Evolutionary conservation across 192 early-diverging fungal genomes (phyloP).

Genomic region (Entomortierella beljakovae): DNA sequence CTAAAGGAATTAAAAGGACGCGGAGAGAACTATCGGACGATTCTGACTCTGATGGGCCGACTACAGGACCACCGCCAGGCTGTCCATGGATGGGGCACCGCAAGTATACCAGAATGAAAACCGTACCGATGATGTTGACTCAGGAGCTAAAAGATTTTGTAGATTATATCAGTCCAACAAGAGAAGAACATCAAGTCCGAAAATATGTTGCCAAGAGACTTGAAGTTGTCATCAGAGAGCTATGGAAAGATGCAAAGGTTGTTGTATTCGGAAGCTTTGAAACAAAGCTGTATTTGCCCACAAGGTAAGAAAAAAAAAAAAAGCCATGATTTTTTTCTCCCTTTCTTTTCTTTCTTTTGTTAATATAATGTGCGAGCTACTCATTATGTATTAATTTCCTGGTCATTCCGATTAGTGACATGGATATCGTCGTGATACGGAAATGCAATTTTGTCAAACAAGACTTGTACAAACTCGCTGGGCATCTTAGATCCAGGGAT

Average conservation of each 20-base stretch:
- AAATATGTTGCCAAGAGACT: conserved; percentile 75
- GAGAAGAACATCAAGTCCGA: conserved; percentile 84
- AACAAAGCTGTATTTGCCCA: conserved; percentile 89
- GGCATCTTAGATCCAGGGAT: conserved; percentile 49
- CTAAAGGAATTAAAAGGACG: not conserved
- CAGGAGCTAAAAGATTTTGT: conserved; percentile 84
- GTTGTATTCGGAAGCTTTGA: conserved; percentile 90
- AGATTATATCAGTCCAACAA: conserved; percentile 83
- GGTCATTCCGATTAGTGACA: conserved; percentile 15
- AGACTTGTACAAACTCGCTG: conserved; percentile 2
- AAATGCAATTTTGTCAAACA: not conserved
- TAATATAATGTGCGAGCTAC: not conserved
- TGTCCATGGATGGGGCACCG: conserved; percentile 44
- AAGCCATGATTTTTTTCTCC: too few species aligned
- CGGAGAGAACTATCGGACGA: not conserved
- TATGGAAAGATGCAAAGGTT: conserved; percentile 60
- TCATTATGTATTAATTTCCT: not conserved
- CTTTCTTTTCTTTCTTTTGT: not conserved
- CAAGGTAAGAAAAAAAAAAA: conserved; percentile 89
- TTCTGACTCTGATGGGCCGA: not conserved
- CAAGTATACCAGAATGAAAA: not conserved
- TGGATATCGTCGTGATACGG: conserved; percentile 19
- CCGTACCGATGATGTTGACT: conserved; percentile 37
- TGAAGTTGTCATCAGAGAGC: conserved; percentile 56
- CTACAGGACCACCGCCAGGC: conserved; percentile 8